Evolutionary conservation across 768 basidiomycete genomes (phyloP), one percentile per base, ranked within the genome.

Genomic region (Agaricus bisporus): DNA sequence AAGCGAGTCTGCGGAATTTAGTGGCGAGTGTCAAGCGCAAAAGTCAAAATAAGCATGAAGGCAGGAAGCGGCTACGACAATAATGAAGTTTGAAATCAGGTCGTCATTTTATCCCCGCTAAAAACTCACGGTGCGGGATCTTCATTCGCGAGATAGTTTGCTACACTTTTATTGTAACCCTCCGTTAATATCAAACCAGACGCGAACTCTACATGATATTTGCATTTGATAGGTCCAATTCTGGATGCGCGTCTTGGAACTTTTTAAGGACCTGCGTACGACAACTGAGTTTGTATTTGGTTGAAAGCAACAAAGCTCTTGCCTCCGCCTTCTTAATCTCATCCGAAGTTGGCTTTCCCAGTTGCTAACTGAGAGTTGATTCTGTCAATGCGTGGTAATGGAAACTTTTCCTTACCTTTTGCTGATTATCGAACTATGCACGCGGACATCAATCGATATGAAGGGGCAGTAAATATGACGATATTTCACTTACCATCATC

Each of bases 291-390:
- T 32, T 12, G 14, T 14, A 25, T 14, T 5, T 17, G 14, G 35
- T 4, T 3, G 32, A 22, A 41, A 20, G 22, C 10, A 10, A 43
- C 47, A 39, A 36, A 35, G 38, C 28, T 71, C 8, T 12, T 55
- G 36, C 91, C 77, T 97, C 95, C 76, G 82, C 79, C 72, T 95
- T 98, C 74, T 93, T 93, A 58, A 91, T 58, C 59, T 97, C 95
- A 57, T 95, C 95, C 0, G 92, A 95, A 1, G 94, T 95, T 5
- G 95, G 95, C 65, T 92, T 94, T 56, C 93, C 94, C 78, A 95
- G 81, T 86, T 94, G 88, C 90, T 95, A 28, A 17, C 37, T 3
- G 36, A 11, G 18, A 10, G 10, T 41, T 26, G 51, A 54, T 48
- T 51, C 57, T 46, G 51, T 35, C 48, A 17, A 20, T 15, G 39